These are phyloP conservation scores for Taphrina wiesneri DNA, from an alignment of 1,139 yeast species.

Conservation along the genomic window DNA sequence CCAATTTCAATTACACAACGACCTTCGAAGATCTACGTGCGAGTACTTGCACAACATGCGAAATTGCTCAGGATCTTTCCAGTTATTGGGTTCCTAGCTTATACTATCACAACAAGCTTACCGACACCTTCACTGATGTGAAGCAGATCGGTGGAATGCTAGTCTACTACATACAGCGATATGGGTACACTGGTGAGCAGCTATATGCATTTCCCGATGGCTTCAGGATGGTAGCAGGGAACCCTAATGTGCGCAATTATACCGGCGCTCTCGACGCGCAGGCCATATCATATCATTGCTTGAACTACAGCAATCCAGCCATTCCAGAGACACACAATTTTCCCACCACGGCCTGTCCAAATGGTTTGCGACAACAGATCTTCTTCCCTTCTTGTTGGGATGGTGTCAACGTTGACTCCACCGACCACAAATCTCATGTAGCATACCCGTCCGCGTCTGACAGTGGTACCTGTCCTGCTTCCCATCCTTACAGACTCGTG, in stretches of 20 bases:
- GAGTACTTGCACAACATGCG: conserved; percentile 34
- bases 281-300: conserved; percentile 34
- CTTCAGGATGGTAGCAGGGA: conserved; percentile 36
- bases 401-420: conserved; percentile 35
- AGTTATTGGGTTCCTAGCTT: conserved; percentile 35
- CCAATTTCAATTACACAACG: conserved; percentile 20
- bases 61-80: conserved; percentile 30
- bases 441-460: conserved; percentile 31
- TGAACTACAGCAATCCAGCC: conserved; percentile 27
- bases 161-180: conserved; percentile 36
- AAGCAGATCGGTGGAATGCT: conserved; percentile 32
- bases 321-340: conserved; percentile 29
- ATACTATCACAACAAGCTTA: conserved; percentile 21
- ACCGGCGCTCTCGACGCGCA: conserved; percentile 18
- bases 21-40: conserved; percentile 24
- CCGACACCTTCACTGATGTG: conserved; percentile 29
- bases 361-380: conserved; percentile 35
- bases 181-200: conserved; percentile 26
- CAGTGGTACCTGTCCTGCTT: conserved; percentile 34
- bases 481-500: conserved; percentile 29
- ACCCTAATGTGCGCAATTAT: conserved; percentile 21
- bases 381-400: conserved; percentile 37
- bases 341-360: conserved; percentile 31
- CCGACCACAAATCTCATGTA: conserved; percentile 35
- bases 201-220: conserved; percentile 36